phyloP scores from a whole-genome alignment of 331 rosid genomes.

The Malus hybrid region DNA sequence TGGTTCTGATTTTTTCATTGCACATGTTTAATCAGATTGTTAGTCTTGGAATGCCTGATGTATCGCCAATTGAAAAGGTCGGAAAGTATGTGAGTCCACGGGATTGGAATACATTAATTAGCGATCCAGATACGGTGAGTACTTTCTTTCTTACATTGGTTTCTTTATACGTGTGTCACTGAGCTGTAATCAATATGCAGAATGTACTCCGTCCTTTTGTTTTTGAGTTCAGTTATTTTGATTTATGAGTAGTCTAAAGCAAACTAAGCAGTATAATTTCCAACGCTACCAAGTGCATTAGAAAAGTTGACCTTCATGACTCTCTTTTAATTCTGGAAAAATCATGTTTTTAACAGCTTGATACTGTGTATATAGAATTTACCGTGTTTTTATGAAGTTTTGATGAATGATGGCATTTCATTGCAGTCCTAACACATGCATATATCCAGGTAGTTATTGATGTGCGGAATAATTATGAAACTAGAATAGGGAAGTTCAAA shows the following conservation, averaged over 20 bases:
- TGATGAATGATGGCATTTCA: neutral
- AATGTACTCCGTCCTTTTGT: neutral
- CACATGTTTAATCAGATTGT: constrained; percentile 58
- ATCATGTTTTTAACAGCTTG: neutral
- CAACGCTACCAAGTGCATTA: neutral
- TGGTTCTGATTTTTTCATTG: constrained; percentile 9
- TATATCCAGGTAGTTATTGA: constrained; percentile 74
- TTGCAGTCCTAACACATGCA: neutral
- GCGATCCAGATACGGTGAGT: constrained; percentile 77
- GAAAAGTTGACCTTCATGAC: neutral
- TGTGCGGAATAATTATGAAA: constrained; percentile 85
- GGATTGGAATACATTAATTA: constrained; percentile 78
- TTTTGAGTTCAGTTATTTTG: neutral
- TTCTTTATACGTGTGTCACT: neutral
- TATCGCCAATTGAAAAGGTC: constrained; percentile 71
- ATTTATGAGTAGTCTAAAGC: neutral
- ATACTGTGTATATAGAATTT: neutral
- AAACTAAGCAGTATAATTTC: neutral
- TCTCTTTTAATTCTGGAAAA: neutral
- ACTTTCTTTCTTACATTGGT: neutral
- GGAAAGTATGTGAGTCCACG: constrained; percentile 75
- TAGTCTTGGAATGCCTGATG: constrained; percentile 76
- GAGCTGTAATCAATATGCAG: neutral
- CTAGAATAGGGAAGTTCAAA: constrained; percentile 88
- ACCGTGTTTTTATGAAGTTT: neutral